Percentiles rank a stretch among this genome's conserved stretches.
Conservation (phyloP, 768 basidiomycete species). For the Multifurca ochricompacta region DNA sequence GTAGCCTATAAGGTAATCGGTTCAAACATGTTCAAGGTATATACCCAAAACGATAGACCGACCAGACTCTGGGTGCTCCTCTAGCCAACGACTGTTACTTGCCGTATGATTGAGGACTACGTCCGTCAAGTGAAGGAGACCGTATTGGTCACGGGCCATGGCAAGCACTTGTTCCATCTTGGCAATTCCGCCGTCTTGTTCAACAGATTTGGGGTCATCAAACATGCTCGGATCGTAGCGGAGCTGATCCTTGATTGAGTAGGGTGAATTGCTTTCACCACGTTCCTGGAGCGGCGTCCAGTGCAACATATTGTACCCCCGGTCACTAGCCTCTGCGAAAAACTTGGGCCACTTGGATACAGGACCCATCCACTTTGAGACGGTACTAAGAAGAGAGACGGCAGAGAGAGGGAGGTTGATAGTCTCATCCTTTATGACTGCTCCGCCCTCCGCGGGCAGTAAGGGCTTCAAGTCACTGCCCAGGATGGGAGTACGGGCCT, state of each 20-base stretch:
- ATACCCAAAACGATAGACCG: conserved; percentile 22
- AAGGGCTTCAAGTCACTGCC: conserved; percentile 45
- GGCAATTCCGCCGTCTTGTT: conserved; percentile 44
- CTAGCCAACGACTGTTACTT: conserved; percentile 85
- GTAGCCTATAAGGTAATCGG: conserved; percentile 48
- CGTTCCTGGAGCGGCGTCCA: conserved; percentile 93
- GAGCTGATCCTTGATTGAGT: conserved; percentile 85
- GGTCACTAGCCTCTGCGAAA: conserved; percentile 74
- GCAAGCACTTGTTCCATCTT: conserved; percentile 58
- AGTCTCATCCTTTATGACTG: conserved; percentile 39
- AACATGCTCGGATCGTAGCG: conserved; percentile 77
- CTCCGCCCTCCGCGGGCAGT: conserved; percentile 45
- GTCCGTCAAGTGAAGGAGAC: conserved; percentile 84
- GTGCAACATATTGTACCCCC: conserved; percentile 98
- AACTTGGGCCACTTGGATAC: conserved; percentile 67
- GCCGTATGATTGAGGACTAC: conserved; percentile 98
- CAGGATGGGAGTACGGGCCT: conserved; percentile 68
- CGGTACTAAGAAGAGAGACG: conserved; percentile 78
- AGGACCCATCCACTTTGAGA: conserved; percentile 98
- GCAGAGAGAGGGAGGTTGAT: conserved; percentile 81
- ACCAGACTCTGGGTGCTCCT: conserved; percentile 95
- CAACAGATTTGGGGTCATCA: conserved; percentile 27
- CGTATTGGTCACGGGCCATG: conserved; percentile 75
- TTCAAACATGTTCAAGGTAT: neutral
- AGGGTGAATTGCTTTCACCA: conserved; percentile 85